Evolutionary conservation across 805 yeast genomes (phyloP), one percentile per base, ranked within the genome.

Genomic region (Suhomyces prunicola): DNA sequence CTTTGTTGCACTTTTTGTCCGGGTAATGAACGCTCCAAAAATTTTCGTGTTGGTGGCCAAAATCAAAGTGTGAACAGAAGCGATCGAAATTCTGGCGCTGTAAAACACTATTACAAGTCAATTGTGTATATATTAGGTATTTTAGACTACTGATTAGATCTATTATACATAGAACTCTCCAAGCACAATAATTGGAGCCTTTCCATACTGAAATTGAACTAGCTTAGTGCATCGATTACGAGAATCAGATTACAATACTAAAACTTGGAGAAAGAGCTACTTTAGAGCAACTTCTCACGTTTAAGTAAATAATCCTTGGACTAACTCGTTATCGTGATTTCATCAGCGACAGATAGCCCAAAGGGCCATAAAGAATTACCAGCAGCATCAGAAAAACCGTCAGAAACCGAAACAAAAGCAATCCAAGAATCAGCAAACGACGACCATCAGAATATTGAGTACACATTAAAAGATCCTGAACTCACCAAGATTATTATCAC

Each of bases 111-210:
- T 24, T 15, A 17, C 24, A 39, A 39, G 24, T 39, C 42, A 39
- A 39, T 39, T 39, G 42, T 39, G 42, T 39, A 39, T 39, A 39
- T 19, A 39, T 39, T 17, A 19, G 23, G 42, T 59, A 52, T 58
- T 45, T 48, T 67, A 64, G 76, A 71, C 74, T 71, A 71, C 74
- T 71, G 74, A 71, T 62, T 71, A 71, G 76, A 69, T 71, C 75
- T 65, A 63, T 51, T 54, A 54, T 50, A 53, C 56, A 19, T 17
- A 39, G 42, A 39, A 39, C n/a, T 19, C 24, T 15, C 24, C 22
- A 39, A 6, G 24, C 7, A 19, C 42, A 17, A 39, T 12, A 39
- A 39, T 39, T 39, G 42, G 42, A 19, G 22, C 17, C n/a, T 19
- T 17, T 39, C 42, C 42, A 39, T 19, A 39, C 24, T 19, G 9